Evolutionary conservation across 2,329 filamentous ascomycete species (phyloP).

Genomic region (Lasiodiplodia citricola): DNA sequence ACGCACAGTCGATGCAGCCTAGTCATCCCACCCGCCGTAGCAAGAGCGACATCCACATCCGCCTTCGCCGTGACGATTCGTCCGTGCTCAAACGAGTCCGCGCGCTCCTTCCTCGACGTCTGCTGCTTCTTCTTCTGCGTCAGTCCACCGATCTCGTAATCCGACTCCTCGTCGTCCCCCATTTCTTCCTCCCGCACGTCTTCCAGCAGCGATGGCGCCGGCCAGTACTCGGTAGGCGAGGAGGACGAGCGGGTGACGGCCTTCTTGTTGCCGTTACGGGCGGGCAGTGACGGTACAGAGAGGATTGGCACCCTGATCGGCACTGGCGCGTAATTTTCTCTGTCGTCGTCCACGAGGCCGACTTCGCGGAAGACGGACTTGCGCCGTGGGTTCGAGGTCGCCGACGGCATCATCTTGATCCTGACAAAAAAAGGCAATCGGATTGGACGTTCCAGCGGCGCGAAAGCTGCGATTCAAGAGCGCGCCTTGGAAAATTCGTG

Average conservation of each 20-base stretch:
- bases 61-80: neutral
- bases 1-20: conserved; percentile 8
- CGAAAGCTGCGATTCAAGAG: neutral
- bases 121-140: neutral
- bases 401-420: conserved; percentile 16
- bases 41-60: neutral
- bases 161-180: neutral
- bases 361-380: conserved; percentile 26
- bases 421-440: neutral
- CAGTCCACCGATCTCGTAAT: neutral
- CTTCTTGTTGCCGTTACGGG: neutral
- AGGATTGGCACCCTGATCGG: conserved; percentile 11
- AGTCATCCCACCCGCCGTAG: neutral
- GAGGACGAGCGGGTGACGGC: neutral
- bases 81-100: neutral
- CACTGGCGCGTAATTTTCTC: conserved; percentile 4
- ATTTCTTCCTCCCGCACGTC: conserved; percentile 6
- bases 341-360: conserved; percentile 18
- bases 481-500: neutral
- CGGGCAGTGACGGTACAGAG: neutral
- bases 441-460: neutral
- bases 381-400: conserved; percentile 21
- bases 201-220: neutral
- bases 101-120: neutral
- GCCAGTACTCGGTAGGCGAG: neutral